Percentiles rank a stretch among this genome's conserved stretches.
These are phyloP conservation scores for Monotropa hypopitys DNA, from an alignment of 179 eudicot species.

Conservation along the genomic window DNA sequence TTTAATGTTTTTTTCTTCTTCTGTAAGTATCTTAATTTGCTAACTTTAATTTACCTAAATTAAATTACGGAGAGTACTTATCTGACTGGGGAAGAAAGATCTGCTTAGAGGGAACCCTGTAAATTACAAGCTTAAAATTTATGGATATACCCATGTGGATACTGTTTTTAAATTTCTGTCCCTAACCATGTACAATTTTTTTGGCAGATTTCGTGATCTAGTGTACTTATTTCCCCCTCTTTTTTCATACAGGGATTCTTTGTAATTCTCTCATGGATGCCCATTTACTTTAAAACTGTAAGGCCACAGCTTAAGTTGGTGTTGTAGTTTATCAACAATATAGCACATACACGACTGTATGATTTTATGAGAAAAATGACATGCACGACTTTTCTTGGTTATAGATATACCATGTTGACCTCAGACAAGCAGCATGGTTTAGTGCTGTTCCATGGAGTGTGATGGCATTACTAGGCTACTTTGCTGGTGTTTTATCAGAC, in stretches of 20 bases:
- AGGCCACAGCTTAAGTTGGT: constrained; percentile 9
- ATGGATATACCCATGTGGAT: not conserved
- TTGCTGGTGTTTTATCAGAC: constrained; percentile 86
- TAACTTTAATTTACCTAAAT: not conserved
- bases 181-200: not conserved
- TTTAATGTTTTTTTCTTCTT: not conserved
- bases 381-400: constrained; percentile 6
- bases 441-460: constrained; percentile 97
- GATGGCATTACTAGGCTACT: constrained; percentile 88
- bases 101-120: not conserved
- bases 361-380: not conserved
- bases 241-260: constrained; percentile 69
- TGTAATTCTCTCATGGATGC: constrained; percentile 98
- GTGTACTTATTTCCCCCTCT: not conserved
- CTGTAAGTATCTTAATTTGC: not conserved
- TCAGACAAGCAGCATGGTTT: constrained; percentile 98
- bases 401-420: constrained; percentile 84
- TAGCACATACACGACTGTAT: not conserved
- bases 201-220: not conserved
- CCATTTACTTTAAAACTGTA: constrained; percentile 82
- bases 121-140: not conserved
- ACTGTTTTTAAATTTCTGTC: not conserved
- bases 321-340: not conserved
- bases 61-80: not conserved
- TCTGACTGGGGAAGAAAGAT: not conserved